phyloP scores from a whole-genome alignment of 2,329 filamentous ascomycete genomes.

The Cladosporium halotolerans region DNA sequence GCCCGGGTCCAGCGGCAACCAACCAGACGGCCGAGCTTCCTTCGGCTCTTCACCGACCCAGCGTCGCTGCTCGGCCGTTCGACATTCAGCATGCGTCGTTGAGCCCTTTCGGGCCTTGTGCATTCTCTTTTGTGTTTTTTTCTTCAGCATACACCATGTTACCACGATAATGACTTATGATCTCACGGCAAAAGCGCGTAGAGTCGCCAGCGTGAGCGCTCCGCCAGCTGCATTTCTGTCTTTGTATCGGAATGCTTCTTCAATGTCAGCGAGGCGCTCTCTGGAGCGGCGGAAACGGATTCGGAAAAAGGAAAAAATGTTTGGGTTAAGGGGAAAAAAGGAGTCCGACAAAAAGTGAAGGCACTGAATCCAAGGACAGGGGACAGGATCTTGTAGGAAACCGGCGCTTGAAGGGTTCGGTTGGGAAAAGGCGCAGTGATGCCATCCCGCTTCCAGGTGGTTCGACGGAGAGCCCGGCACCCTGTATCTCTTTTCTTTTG shows the following conservation, averaged over 20 bases:
- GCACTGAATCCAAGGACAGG: not conserved
- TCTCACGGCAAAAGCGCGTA: constrained; percentile 11
- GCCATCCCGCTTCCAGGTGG: not conserved
- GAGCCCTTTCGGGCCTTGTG: not conserved
- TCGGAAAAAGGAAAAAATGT: not conserved
- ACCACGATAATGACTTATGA: constrained; percentile 11
- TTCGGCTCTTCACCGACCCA: constrained; percentile 31
- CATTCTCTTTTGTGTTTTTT: not conserved
- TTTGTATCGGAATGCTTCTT: constrained; percentile 8
- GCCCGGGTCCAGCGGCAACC: constrained; percentile 27
- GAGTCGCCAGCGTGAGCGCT: constrained; percentile 10
- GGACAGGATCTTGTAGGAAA: not conserved
- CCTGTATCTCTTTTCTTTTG: not conserved
- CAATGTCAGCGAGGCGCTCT: constrained; percentile 3
- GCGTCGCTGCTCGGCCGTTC: constrained; percentile 21
- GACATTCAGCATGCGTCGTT: constrained; percentile 17
- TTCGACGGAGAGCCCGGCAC: not conserved
- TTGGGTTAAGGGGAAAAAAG: not conserved
- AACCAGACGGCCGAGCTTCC: constrained; percentile 25
- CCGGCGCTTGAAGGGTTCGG: no score
- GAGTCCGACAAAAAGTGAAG: not conserved
- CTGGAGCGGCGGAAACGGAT: not conserved
- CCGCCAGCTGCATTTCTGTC: constrained; percentile 10
- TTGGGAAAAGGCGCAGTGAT: not conserved
- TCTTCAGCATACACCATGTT: constrained; percentile 8